Evolutionary conservation across 306 rosid genomes (phyloP).

Genomic region (Cyamopsis tetragonoloba): DNA sequence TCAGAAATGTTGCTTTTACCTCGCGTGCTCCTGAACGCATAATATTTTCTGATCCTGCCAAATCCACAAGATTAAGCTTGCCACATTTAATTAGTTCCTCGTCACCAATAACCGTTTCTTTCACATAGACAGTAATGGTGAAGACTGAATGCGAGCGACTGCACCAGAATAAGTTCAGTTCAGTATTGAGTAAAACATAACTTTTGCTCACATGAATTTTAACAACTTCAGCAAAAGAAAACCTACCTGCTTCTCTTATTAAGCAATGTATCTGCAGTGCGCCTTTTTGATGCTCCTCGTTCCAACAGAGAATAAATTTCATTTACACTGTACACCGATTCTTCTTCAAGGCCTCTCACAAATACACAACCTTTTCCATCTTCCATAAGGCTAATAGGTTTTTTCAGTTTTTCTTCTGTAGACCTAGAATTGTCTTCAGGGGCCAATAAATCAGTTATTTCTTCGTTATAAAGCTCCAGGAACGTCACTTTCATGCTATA

Average conservation of each 20-base stretch:
- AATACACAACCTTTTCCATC: slow-evolving; percentile 93
- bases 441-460: slow-evolving; percentile 76
- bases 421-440: slow-evolving; percentile 67
- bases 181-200: neutral
- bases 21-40: slow-evolving; percentile 97
- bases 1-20: slow-evolving; percentile 40
- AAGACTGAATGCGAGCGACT: slow-evolving; percentile 97
- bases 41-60: slow-evolving; percentile 97
- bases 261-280: slow-evolving; percentile 88
- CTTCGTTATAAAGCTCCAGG: slow-evolving; percentile 93
- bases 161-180: slow-evolving; percentile 35
- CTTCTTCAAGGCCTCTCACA: slow-evolving; percentile 93
- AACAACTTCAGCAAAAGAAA: neutral
- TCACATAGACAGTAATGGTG: slow-evolving; percentile 77
- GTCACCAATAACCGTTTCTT: slow-evolving; percentile 80
- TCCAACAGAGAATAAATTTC: slow-evolving; percentile 82
- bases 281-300: slow-evolving; percentile 84
- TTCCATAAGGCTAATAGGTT: slow-evolving; percentile 75
- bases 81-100: slow-evolving; percentile 96
- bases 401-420: slow-evolving; percentile 70
- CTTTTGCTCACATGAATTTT: slow-evolving; percentile 9
- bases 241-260: slow-evolving; percentile 89
- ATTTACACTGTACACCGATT: slow-evolving; percentile 70
- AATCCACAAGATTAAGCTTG: slow-evolving; percentile 95
- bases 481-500: slow-evolving; percentile 90